phyloP scores from a whole-genome alignment of 1,284 basidiomycete genomes.

The Austropuccinia psidii region DNA sequence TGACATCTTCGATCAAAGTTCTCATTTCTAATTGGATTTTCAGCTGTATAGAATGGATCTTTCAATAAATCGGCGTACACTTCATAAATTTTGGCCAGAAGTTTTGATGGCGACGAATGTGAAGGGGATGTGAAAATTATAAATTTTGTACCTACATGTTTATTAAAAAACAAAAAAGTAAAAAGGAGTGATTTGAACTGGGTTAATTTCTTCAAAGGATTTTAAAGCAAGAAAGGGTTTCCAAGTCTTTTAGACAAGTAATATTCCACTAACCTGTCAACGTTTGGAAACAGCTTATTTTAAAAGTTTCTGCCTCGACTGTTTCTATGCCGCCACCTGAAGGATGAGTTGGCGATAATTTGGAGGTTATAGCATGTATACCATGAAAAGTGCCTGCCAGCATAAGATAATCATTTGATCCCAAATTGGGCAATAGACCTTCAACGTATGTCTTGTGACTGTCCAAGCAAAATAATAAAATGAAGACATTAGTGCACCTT shows the following conservation, averaged over 20 bases:
- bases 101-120: slow-evolving; percentile 54
- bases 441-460: slow-evolving; percentile 52
- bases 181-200: slow-evolving; percentile 11
- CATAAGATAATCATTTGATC: slow-evolving; percentile 95
- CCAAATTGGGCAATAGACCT: slow-evolving; percentile 65
- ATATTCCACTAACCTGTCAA: slow-evolving; percentile 66
- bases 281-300: slow-evolving; percentile 79
- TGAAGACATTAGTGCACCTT: neutral
- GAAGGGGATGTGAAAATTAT: slow-evolving; percentile 75
- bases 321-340: slow-evolving; percentile 66
- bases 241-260: neutral
- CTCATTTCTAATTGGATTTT: slow-evolving; percentile 94
- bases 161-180: neutral
- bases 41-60: slow-evolving; percentile 96
- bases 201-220: slow-evolving; percentile 18
- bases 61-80: slow-evolving; percentile 81
- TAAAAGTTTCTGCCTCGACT: slow-evolving; percentile 89
- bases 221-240: neutral
- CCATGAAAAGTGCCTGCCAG: slow-evolving; percentile 95
- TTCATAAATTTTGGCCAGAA: slow-evolving; percentile 45
- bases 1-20: slow-evolving; percentile 60
- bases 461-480: neutral
- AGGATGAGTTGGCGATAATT: slow-evolving; percentile 69
- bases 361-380: slow-evolving; percentile 93
- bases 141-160: slow-evolving; percentile 82